These are phyloP conservation scores for Pichia sp. DNA, from an alignment of 1,139 yeast species.

Conservation along the genomic window DNA sequence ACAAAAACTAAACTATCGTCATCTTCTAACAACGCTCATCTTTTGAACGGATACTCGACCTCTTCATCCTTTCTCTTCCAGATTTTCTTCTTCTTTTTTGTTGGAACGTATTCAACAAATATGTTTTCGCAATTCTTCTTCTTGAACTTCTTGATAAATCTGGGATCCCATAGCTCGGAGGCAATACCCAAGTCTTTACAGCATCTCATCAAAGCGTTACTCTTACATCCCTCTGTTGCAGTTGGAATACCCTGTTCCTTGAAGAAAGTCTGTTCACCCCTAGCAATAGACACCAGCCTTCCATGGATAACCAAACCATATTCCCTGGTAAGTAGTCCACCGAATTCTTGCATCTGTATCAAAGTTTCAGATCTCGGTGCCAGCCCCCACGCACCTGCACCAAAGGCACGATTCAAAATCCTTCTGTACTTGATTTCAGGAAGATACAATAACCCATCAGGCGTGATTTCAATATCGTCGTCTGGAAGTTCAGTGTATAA, in stretches of 20 bases:
- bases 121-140: slow-evolving; percentile 72
- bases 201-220: slow-evolving; percentile 95
- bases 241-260: slow-evolving; percentile 86
- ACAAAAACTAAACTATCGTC: not conserved
- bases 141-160: slow-evolving; percentile 78
- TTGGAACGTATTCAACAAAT: slow-evolving; percentile 78
- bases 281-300: slow-evolving; percentile 80
- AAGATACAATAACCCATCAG: slow-evolving; percentile 85
- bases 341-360: slow-evolving; percentile 49
- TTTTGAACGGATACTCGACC: slow-evolving; percentile 77
- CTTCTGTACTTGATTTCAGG: slow-evolving; percentile 96
- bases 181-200: slow-evolving; percentile 97
- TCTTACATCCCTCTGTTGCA: slow-evolving; percentile 95
- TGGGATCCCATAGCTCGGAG: slow-evolving; percentile 95
- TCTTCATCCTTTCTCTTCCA: slow-evolving; percentile 85
- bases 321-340: slow-evolving; percentile 66
- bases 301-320: slow-evolving; percentile 87
- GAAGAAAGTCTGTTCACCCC: slow-evolving; percentile 95
- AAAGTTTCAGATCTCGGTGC: slow-evolving; percentile 88
- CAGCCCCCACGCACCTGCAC: slow-evolving; percentile 99
- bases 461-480: slow-evolving; percentile 85
- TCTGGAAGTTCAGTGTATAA: slow-evolving; percentile 57
- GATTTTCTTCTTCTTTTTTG: slow-evolving; percentile 79
- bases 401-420: slow-evolving; percentile 82
- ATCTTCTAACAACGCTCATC: slow-evolving; percentile 10